phyloP scores from a whole-genome alignment of 148 eudicot species.

The Limonium bicolor region DNA sequence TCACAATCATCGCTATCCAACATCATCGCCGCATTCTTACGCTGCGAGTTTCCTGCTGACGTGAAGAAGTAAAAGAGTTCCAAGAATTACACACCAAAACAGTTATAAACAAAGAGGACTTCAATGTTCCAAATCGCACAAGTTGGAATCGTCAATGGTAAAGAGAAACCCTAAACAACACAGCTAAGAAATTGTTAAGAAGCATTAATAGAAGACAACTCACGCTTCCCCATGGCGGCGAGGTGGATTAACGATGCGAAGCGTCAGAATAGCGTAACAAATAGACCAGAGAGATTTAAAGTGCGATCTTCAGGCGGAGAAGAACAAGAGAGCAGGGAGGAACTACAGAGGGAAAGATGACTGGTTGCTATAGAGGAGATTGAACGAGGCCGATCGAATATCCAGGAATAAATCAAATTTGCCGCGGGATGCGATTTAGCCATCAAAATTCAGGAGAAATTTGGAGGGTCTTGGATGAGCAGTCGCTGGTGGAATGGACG shows the following conservation, averaged over 20 bases:
- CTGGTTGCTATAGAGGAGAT: not conserved
- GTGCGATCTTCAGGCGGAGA: not conserved
- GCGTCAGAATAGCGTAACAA: slow-evolving; percentile 1
- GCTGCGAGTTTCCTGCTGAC: slow-evolving; percentile 46
- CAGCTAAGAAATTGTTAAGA: not conserved
- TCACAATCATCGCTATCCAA: slow-evolving; percentile 71
- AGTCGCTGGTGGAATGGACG: not conserved
- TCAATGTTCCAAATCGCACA: not conserved
- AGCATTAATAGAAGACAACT: not conserved
- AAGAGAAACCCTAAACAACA: not conserved
- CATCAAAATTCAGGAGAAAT: slow-evolving; percentile 1
- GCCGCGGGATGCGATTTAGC: not conserved
- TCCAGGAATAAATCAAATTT: not conserved
- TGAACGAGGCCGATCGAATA: not conserved
- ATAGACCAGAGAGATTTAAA: not conserved
- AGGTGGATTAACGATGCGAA: not conserved
- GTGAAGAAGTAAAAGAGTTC: too few species aligned
- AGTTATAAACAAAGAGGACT: not conserved
- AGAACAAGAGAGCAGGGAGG: not conserved
- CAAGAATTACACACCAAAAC: not conserved
- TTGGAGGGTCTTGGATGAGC: too few species aligned
- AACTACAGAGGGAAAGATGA: not conserved
- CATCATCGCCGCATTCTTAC: slow-evolving; percentile 59
- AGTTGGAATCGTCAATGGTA: not conserved
- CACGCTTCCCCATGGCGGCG: slow-evolving; percentile 5